Percentiles rank a stretch among this genome's conserved stretches.
Evolutionary conservation across 2,329 filamentous ascomycete species (phyloP).

Genomic region (Zasmidium angulare): DNA sequence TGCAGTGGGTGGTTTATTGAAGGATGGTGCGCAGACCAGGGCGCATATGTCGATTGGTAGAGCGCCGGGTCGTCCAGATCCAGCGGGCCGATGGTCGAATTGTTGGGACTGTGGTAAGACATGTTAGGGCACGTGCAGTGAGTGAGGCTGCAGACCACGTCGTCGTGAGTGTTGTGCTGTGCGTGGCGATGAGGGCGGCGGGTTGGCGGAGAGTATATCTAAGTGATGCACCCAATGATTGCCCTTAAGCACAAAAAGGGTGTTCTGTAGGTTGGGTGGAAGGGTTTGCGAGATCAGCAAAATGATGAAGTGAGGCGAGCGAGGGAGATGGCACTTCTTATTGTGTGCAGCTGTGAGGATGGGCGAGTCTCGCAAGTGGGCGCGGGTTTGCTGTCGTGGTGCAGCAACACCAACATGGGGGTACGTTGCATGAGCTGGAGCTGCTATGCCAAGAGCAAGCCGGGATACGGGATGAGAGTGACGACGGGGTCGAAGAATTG

Average conservation of each 20-base stretch:
- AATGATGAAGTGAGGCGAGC: constrained; percentile 1
- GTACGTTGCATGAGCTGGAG: not conserved
- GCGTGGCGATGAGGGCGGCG: not conserved
- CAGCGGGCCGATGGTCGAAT: constrained; percentile 3
- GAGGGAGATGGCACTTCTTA: not conserved
- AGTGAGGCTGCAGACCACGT: constrained; percentile 3
- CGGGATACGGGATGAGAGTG: no score
- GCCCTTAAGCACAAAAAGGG: no score
- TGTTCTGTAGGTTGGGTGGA: not conserved
- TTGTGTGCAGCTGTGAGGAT: no score
- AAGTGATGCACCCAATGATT: constrained; percentile 8
- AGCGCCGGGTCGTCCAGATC: constrained; percentile 9
- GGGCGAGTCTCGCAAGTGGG: no score
- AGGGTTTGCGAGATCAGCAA: not conserved
- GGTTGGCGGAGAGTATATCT: not conserved
- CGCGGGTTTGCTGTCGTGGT: no score
- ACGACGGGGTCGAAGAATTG: no score
- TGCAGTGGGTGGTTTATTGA: constrained; percentile 1
- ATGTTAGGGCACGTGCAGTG: constrained; percentile 8
- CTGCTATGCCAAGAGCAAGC: no score
- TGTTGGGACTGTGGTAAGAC: constrained; percentile 9
- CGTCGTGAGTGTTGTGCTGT: not conserved
- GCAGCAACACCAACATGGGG: not conserved
- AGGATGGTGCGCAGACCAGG: constrained; percentile 2
- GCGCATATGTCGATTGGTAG: constrained; percentile 6